A percentile compares a stretch with the other conserved stretches of the same genome.
Conservation (phyloP, 305 asterid species). For the Fraxinus angustifolia region DNA sequence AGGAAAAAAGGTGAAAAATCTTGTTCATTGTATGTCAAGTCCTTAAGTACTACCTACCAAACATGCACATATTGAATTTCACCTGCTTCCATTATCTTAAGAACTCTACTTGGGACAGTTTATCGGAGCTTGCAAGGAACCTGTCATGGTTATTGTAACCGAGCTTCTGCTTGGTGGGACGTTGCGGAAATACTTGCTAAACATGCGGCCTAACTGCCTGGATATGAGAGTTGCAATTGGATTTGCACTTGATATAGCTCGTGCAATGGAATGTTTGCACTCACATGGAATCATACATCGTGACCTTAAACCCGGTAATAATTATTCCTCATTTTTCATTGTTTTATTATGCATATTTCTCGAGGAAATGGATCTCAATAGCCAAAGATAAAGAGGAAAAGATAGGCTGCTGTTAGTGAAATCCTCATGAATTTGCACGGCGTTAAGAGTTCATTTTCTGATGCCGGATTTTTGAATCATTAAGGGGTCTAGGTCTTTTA, state of each 20-base stretch:
- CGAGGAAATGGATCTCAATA: not conserved
- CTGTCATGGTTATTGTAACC: conserved; percentile 55
- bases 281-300: conserved; percentile 60
- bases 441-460: not conserved
- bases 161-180: conserved; percentile 62
- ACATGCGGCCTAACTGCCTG: conserved; percentile 44
- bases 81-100: not conserved
- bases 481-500: not conserved
- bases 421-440: not conserved
- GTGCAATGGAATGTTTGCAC: conserved; percentile 63
- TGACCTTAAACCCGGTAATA: conserved; percentile 54
- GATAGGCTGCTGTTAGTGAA: not conserved
- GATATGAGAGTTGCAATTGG: conserved; percentile 47
- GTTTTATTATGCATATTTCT: not conserved
- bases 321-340: not conserved
- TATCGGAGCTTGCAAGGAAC: conserved; percentile 66
- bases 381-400: not conserved
- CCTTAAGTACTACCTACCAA: not conserved
- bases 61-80: not conserved
- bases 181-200: conserved; percentile 46
- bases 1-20: not conserved
- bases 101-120: conserved; percentile 26
- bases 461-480: not conserved
- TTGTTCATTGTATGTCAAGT: not conserved
- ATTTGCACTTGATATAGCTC: conserved; percentile 57